Percentiles rank a stretch among this genome's conserved stretches.
Conservation (phyloP, 495 filamentous ascomycete species). For the Cercophora scortea region DNA sequence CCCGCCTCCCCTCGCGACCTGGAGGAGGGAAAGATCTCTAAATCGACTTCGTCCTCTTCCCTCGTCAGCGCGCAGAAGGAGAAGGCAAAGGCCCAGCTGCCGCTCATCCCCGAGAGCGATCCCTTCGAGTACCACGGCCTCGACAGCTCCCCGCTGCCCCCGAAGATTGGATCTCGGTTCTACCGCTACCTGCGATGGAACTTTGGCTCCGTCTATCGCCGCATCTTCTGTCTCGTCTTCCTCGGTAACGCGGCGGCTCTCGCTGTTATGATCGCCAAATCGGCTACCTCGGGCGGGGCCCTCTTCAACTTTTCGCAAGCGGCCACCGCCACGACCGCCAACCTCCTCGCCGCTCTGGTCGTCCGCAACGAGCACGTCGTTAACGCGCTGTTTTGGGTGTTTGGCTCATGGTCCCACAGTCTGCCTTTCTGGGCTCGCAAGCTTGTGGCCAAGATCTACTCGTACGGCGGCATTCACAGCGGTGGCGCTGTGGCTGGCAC, state of each 20-base stretch:
- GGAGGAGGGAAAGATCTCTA: constrained; percentile 1
- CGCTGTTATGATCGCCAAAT: constrained; percentile 7
- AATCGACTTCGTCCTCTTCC: neutral
- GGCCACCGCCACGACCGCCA: constrained; percentile 36
- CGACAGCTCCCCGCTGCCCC: constrained; percentile 13
- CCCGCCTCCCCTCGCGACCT: constrained; percentile 6
- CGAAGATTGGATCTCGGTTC: constrained; percentile 18
- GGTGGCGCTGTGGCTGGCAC: constrained; percentile 61
- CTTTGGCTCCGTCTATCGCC: constrained; percentile 29
- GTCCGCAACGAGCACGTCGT: constrained; percentile 70
- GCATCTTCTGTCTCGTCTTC: constrained; percentile 26
- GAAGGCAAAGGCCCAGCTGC: neutral
- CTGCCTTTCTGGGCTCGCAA: constrained; percentile 57
- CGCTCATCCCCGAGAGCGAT: constrained; percentile 2
- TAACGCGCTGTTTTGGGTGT: constrained; percentile 60
- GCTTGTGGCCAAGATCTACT: constrained; percentile 64
- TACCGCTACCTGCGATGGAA: constrained; percentile 27
- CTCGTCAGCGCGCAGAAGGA: neutral
- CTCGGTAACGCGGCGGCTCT: constrained; percentile 22
- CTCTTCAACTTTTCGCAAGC: constrained; percentile 16
- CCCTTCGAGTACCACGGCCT: constrained; percentile 9
- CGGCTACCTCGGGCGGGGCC: neutral
- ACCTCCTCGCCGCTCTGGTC: constrained; percentile 42
- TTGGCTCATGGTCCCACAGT: constrained; percentile 46
- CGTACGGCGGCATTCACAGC: constrained; percentile 70